These are phyloP conservation scores for Pythium sukuiense DNA, from an alignment of 352 stramenopile genomes.

Conservation along the genomic window DNA sequence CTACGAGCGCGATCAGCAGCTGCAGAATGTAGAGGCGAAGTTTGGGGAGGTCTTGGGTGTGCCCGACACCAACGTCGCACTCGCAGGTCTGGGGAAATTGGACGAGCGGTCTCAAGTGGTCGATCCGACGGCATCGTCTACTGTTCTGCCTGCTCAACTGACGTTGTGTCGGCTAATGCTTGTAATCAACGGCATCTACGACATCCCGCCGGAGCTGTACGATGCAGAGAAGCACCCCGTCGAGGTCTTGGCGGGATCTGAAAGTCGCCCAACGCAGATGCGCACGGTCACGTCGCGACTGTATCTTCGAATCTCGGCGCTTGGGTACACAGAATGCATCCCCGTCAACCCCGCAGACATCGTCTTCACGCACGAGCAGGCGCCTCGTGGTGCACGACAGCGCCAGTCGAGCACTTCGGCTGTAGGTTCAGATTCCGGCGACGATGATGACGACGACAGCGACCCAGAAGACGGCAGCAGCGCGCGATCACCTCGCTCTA, in stretches of 20 bases:
- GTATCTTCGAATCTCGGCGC: conserved; percentile 70
- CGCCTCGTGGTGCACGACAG: conserved; percentile 39
- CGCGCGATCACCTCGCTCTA: not conserved
- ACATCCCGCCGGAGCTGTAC: conserved; percentile 75
- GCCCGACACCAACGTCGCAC: conserved; percentile 35
- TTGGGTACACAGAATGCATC: conserved; percentile 80
- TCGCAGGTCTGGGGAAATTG: conserved; percentile 47
- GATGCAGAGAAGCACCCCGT: conserved; percentile 53
- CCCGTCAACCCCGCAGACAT: conserved; percentile 61
- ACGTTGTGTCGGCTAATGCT: conserved; percentile 78
- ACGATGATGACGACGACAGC: conserved; percentile 37
- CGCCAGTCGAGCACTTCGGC: conserved; percentile 36
- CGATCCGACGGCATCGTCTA: conserved; percentile 43
- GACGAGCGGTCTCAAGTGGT: conserved; percentile 45
- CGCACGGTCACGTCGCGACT: conserved; percentile 35
- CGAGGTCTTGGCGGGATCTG: conserved; percentile 19
- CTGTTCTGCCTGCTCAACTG: conserved; percentile 56
- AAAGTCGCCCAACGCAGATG: not conserved
- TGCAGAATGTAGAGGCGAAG: conserved; percentile 65
- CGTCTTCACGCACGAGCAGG: conserved; percentile 42
- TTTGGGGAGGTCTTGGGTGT: conserved; percentile 55
- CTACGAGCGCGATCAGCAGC: conserved; percentile 79
- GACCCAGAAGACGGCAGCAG: conserved; percentile 10
- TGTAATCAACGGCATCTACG: conserved; percentile 81
- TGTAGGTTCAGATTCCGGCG: conserved; percentile 19